Evolutionary conservation across 2,329 filamentous ascomycete species (phyloP).

Genomic region (Colletotrichum caudatum): DNA sequence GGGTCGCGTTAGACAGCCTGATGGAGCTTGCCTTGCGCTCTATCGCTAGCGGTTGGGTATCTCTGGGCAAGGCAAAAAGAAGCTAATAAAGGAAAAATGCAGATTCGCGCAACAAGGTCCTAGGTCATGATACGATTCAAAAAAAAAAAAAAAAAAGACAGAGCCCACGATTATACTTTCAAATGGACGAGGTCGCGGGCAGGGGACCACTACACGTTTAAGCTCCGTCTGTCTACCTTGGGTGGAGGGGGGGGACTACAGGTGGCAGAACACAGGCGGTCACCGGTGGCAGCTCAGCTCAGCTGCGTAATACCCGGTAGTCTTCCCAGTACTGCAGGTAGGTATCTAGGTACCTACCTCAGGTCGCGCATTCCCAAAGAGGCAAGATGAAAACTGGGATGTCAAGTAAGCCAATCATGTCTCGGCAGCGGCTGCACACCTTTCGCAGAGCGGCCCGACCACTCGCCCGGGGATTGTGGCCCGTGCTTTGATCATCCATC

Average conservation of each 20-base stretch:
- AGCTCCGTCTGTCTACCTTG: not conserved
- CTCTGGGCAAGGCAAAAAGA: slow-evolving; percentile 20
- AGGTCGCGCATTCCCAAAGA: slow-evolving; percentile 12
- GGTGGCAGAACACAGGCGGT: slow-evolving; percentile 31
- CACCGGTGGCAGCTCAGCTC: not conserved
- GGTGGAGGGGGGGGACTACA: slow-evolving; percentile 8
- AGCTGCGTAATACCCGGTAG: not conserved
- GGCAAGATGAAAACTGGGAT: not conserved
- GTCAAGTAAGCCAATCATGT: slow-evolving; percentile 5
- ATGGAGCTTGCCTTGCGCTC: slow-evolving; percentile 8
- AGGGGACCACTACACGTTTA: slow-evolving; percentile 10
- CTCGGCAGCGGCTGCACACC: not conserved
- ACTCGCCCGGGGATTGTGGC: slow-evolving; percentile 25
- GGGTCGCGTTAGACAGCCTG: slow-evolving; percentile 1
- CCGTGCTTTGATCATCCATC: slow-evolving; percentile 28
- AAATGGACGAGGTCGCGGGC: not conserved
- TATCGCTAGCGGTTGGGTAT: slow-evolving; percentile 17
- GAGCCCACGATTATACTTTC: not conserved
- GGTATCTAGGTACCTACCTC: too few species aligned
- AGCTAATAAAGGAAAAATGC: slow-evolving; percentile 31
- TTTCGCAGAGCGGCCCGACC: slow-evolving; percentile 32
- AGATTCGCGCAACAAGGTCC: not conserved
- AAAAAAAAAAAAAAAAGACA: not conserved
- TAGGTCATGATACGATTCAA: slow-evolving; percentile 16
- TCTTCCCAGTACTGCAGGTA: too few species aligned